Conservation (phyloP, 352 stramenopile genomes). For the Globisporangium polare region DNA sequence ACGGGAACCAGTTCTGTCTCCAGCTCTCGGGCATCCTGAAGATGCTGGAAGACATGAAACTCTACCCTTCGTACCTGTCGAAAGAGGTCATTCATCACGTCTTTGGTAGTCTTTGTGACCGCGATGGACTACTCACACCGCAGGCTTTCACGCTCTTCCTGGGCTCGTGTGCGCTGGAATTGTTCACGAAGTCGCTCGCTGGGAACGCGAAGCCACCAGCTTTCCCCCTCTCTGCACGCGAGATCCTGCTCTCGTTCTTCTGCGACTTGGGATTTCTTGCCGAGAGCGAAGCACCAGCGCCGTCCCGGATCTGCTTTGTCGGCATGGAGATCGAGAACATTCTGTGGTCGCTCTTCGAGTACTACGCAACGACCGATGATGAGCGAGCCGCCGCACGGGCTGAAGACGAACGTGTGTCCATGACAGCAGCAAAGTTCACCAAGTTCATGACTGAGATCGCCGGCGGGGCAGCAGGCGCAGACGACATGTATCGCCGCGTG, state of each 20-base stretch:
- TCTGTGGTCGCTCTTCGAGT: conserved; percentile 79
- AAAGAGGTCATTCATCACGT: conserved; percentile 39
- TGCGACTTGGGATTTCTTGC: conserved; percentile 47
- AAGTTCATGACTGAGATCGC: conserved; percentile 71
- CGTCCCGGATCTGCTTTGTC: conserved; percentile 51
- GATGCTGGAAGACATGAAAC: conserved; percentile 61
- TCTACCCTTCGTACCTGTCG: conserved; percentile 52
- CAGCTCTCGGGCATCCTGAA: conserved; percentile 28
- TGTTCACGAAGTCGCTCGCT: conserved; percentile 36
- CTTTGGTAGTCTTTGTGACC: conserved; percentile 38
- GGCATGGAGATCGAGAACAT: conserved; percentile 64
- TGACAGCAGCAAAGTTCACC: conserved; percentile 47
- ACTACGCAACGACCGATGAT: conserved; percentile 41
- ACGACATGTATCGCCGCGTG: conserved; percentile 45
- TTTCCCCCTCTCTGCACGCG: conserved; percentile 50
- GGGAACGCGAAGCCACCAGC: conserved; percentile 5
- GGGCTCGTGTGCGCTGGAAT: conserved; percentile 53
- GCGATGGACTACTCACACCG: conserved; percentile 32
- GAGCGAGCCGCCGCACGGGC: background rate
- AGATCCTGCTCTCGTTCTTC: conserved; percentile 69
- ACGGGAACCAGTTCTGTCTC: conserved; percentile 50
- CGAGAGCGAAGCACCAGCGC: conserved; percentile 38
- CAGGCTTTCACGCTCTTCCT: conserved; percentile 55
- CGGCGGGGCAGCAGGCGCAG: conserved; percentile 23
- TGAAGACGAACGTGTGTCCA: conserved; percentile 37